Evolutionary conservation across 2,329 filamentous ascomycete species (phyloP), one percentile per base, ranked within the genome.

Genomic region (Paraconiothyrium sp.): DNA sequence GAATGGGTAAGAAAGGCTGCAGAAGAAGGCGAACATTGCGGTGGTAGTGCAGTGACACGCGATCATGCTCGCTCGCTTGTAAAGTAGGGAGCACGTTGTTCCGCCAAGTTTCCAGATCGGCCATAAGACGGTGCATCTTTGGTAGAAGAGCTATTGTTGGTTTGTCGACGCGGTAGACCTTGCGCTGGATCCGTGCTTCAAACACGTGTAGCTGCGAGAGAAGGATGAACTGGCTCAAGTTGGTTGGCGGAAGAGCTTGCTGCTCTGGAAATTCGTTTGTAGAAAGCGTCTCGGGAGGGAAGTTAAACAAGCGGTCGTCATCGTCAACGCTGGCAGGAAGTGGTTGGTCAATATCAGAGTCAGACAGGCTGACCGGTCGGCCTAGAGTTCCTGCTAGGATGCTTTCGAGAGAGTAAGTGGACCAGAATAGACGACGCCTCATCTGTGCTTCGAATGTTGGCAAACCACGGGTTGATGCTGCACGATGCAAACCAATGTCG

Each of bases 381-480:
- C 83, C 84, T 8, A 85, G 78, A 2, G 83, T 85, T 58, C 84
- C 81, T 3, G 83, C 83, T 50, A 85, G 82, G 0, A 81, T 82
- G 35, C 83, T 70, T 52, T 86, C 82, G 0, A 85, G 72, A 11
- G 83, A 81, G 63, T 85, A 85, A 0, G 85, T 80, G 2, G 81
- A 83, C 84, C 83, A 86, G 64, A 86, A 85, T 0, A 85, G 72
- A 8, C 82, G 78, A 10, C 84, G 76, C 16, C 82, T 77, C 67
- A 83, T 77, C 55, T 85, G 81, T 3, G 79, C 75, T 24, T 79
- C 78, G 49, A 80, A 81, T 24, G 76, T 76, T 49, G 81, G 74
- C 34, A 82, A 66, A 54, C 76, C 76, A 32, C 69, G 71, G 61
- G 84, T 82, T 59, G 82, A 80, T 44, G 81, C 80, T 58, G 80